Evolutionary conservation across 805 yeast species (phyloP).

Genomic region (Suhomyces pyralidae): DNA sequence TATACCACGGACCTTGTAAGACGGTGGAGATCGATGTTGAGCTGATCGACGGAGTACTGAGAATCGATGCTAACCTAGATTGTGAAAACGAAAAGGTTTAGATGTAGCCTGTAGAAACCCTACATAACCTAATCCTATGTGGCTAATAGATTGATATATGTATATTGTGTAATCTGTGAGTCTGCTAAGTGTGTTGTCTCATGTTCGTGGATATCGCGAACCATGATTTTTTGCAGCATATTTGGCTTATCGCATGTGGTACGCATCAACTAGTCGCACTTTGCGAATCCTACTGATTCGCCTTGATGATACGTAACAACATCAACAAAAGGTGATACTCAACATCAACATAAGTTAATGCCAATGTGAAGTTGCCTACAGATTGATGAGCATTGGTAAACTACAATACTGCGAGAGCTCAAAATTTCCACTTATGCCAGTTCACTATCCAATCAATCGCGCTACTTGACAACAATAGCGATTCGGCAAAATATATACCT

Average conservation of each 20-base stretch:
- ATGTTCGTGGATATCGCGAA: neutral
- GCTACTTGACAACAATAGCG: too few relatives aligned
- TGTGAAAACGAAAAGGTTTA: neutral
- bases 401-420: neutral
- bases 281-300: neutral
- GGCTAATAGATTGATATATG: neutral
- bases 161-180: neutral
- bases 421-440: too few relatives aligned
- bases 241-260: neutral
- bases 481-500: too few relatives aligned
- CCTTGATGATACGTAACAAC: neutral
- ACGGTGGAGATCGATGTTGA: constrained; percentile 18
- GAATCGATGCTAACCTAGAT: neutral
- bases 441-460: too few relatives aligned
- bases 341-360: neutral
- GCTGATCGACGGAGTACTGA: constrained; percentile 1
- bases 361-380: neutral
- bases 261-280: neutral
- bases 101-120: neutral
- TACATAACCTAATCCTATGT: neutral
- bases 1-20: constrained; percentile 30
- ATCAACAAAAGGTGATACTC: neutral
- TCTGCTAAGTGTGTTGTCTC: too few relatives aligned
- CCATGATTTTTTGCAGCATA: neutral
- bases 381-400: neutral